phyloP scores from a whole-genome alignment of 1,284 basidiomycete species.

The Amylostereum areolatum region DNA sequence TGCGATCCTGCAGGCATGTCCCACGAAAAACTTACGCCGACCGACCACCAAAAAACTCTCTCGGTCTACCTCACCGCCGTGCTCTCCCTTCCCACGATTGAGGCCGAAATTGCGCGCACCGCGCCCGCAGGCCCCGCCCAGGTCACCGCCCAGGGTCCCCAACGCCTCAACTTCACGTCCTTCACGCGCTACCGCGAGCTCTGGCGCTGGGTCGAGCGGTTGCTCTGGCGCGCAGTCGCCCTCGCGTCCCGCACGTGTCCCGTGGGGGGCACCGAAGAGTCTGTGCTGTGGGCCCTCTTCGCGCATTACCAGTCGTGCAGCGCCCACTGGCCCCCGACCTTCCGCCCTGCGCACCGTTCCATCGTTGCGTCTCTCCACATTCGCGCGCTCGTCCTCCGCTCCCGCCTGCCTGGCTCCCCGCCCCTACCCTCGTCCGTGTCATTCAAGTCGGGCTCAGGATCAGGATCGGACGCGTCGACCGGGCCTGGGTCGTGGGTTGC shows the following conservation, averaged over 20 bases:
- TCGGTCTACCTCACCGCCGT: constrained; percentile 47
- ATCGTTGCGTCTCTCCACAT: constrained; percentile 67
- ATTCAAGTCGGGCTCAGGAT: constrained; percentile 8
- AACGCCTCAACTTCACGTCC: constrained; percentile 36
- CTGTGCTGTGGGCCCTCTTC: constrained; percentile 51
- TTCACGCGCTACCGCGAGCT: constrained; percentile 66
- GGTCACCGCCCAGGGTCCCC: constrained; percentile 21
- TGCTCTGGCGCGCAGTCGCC: constrained; percentile 64
- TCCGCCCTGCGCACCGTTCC: constrained; percentile 68
- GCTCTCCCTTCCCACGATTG: constrained; percentile 45
- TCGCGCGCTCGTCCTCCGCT: constrained; percentile 57
- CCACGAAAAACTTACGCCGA: constrained; percentile 42
- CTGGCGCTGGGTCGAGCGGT: constrained; percentile 74
- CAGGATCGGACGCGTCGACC: constrained; percentile 13
- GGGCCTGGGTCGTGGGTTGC: constrained; percentile 54
- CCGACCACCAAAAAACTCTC: constrained; percentile 42
- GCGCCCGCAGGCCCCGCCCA: constrained; percentile 25
- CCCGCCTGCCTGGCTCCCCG: constrained; percentile 19
- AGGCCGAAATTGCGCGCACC: constrained; percentile 42
- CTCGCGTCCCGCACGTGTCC: constrained; percentile 46
- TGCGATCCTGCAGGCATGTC: constrained; percentile 37
- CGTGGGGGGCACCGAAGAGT: constrained; percentile 29
- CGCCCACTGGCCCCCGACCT: constrained; percentile 67
- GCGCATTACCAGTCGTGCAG: constrained; percentile 58
- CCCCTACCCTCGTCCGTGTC: constrained; percentile 9